Percentiles rank a stretch among this genome's conserved stretches.
These are phyloP conservation scores for Osmozyma mogii DNA, from an alignment of 805 yeast species.

Conservation along the genomic window DNA sequence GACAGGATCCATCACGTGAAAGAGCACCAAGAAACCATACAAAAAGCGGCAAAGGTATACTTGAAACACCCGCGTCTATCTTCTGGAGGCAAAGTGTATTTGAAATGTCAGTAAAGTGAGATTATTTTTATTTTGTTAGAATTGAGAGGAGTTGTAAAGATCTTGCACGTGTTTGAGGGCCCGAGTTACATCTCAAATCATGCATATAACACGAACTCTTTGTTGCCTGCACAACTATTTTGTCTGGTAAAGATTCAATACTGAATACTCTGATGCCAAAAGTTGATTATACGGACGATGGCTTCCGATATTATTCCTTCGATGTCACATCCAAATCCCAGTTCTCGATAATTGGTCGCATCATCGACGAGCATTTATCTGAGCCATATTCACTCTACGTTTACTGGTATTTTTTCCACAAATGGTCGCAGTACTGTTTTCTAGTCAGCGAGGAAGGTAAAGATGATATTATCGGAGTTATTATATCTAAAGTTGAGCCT, in stretches of 20 bases:
- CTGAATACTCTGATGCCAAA: constrained; percentile 6
- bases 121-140: neutral
- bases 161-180: constrained; percentile 1
- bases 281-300: constrained; percentile 6
- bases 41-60: no score
- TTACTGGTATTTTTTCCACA: constrained; percentile 79
- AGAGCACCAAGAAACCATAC: no score
- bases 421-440: constrained; percentile 83
- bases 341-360: constrained; percentile 40
- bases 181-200: neutral
- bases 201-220: neutral
- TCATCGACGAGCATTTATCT: constrained; percentile 68
- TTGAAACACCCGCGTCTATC: no score
- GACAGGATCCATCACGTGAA: no score
- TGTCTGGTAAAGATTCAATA: constrained; percentile 1
- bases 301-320: constrained; percentile 11
- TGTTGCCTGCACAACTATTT: neutral
- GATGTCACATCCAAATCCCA: constrained; percentile 24
- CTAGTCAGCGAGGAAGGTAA: constrained; percentile 41
- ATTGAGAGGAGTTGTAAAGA: constrained; percentile 1
- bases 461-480: constrained; percentile 60
- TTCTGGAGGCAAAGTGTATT: no score
- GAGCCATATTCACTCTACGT: constrained; percentile 95
- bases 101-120: no score
- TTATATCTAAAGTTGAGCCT: constrained; percentile 72